A percentile compares a stretch with the other conserved stretches of the same genome.
These are phyloP conservation scores for Tulasnella calospora DNA, from an alignment of 768 basidiomycete genomes.

Conservation along the genomic window DNA sequence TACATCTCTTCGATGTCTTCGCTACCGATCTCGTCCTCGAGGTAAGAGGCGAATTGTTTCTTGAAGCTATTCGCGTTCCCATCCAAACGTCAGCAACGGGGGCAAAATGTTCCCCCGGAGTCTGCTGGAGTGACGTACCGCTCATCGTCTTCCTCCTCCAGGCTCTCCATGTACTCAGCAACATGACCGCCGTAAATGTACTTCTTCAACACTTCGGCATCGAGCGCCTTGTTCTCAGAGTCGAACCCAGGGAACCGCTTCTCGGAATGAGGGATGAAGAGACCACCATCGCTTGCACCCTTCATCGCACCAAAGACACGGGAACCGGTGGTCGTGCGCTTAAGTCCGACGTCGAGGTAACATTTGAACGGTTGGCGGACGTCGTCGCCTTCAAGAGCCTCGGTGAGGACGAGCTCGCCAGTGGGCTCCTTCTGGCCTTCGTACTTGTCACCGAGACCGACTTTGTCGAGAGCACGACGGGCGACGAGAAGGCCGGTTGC, in stretches of 20 bases:
- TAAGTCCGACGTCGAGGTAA: conserved; percentile 97
- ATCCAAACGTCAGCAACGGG: not conserved
- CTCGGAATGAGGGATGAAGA: conserved; percentile 96
- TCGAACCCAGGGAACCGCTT: conserved; percentile 99
- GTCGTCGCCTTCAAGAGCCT: conserved; percentile 82
- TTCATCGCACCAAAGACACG: conserved; percentile 98
- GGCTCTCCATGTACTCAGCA: conserved; percentile 98
- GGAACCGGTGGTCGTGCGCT: conserved; percentile 94
- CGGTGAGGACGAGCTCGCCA: conserved; percentile 77
- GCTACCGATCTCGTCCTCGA: conserved; percentile 90
- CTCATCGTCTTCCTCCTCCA: conserved; percentile 99
- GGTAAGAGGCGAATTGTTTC: conserved; percentile 93
- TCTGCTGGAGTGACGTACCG: conserved; percentile 46
- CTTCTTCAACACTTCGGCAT: conserved; percentile 91
- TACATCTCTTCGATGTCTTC: conserved; percentile 98
- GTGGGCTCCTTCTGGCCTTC: conserved; percentile 89
- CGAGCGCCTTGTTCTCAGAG: conserved; percentile 83
- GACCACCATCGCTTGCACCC: conserved; percentile 95
- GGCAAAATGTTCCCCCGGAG: conserved; percentile 26
- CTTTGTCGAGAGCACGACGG: conserved; percentile 89
- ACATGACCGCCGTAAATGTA: conserved; percentile 98
- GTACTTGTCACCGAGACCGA: conserved; percentile 97
- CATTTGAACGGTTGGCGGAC: conserved; percentile 98
- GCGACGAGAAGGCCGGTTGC: conserved; percentile 94
- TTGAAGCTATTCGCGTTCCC: conserved; percentile 62